A percentile compares a stretch with the other conserved stretches of the same genome.
Evolutionary conservation across 148 eudicot genomes (phyloP).

Genomic region (Rhododendron henanense): DNA sequence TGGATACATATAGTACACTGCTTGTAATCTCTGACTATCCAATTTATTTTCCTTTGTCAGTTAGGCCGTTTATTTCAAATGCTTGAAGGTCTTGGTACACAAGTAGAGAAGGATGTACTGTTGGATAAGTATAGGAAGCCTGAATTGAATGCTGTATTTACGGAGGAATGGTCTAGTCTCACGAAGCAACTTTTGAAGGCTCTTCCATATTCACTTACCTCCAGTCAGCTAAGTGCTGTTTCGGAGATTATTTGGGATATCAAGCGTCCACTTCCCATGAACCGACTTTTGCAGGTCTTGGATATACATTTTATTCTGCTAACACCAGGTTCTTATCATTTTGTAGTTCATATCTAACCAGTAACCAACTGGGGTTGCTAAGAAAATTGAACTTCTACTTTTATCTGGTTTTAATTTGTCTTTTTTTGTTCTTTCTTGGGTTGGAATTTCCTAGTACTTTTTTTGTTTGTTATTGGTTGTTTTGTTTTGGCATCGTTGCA

Average conservation of each 20-base stretch:
- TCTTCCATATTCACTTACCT: slow-evolving; percentile 78
- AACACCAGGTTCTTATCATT: background rate
- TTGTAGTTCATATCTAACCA: background rate
- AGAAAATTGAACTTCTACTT: background rate
- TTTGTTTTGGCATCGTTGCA: background rate
- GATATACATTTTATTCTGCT: slow-evolving; percentile 3
- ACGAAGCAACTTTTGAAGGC: slow-evolving; percentile 57
- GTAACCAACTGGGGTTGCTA: background rate
- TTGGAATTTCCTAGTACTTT: background rate
- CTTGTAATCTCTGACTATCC: slow-evolving; percentile 3
- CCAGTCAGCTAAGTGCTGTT: slow-evolving; percentile 75
- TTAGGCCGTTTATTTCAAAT: slow-evolving; percentile 84
- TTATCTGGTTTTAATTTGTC: background rate
- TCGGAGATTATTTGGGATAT: slow-evolving; percentile 95
- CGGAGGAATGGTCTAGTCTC: slow-evolving; percentile 74
- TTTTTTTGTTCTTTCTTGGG: background rate
- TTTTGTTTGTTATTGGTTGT: background rate
- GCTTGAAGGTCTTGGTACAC: slow-evolving; percentile 89
- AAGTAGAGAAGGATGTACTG: slow-evolving; percentile 74
- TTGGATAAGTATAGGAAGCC: slow-evolving; percentile 71
- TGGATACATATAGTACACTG: background rate
- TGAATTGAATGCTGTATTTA: slow-evolving; percentile 36
- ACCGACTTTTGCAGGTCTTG: slow-evolving; percentile 84
- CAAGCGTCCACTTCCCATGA: slow-evolving; percentile 86
- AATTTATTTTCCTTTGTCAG: slow-evolving; percentile 30